Evolutionary conservation across 2,329 filamentous ascomycete genomes (phyloP), one percentile per base, ranked within the genome.

Genomic region (Penicillium sp.): DNA sequence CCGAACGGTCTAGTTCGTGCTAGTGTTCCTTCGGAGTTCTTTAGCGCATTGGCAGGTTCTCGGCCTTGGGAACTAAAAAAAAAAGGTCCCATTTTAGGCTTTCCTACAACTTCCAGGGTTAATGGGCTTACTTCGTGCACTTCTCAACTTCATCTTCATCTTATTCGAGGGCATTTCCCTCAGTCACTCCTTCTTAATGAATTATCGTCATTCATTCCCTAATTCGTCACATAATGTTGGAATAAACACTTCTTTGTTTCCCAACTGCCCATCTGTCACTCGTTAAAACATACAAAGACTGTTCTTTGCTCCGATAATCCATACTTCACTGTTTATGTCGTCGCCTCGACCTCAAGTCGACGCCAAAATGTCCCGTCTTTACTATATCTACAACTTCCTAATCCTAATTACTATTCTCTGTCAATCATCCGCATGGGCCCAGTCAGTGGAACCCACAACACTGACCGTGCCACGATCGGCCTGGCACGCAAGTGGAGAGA

Each of bases 1-100:
- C 59, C 57, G 62, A 64, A 60, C 62, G 62, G 57, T 64, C 63
- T 66, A 66, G 63, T 63, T 57, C 62, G 58, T 54, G 34, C 45
- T 62, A 62, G 62, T 56, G 57, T 31, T 40, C 38, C 24, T 37
- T 29, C 13, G 37, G 47, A 22, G 18, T 16, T 14, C 26, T 29
- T 5, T 44, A 39, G 38, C 42, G 37, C 50, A 32, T 46, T 38
- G 43, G 32, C 31, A 50, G 2, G 53, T 52, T 51, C 45, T 61
- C 48, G 61, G 60, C 55, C 59, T 62, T 58, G 1, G 8, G 13
- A 46, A 22, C 31, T 24, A 24, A 10, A 46, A 29, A 29, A 26
- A 7, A 29, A 29, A 26, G 5, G 24, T 9, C 46, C 31, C 9
- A n/a, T 48, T 48, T 38, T 49, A 38, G 34, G 7, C 44, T 49